These are phyloP conservation scores for Geosmithia morbida DNA, from an alignment of 2,329 filamentous ascomycete genomes.

Conservation along the genomic window DNA sequence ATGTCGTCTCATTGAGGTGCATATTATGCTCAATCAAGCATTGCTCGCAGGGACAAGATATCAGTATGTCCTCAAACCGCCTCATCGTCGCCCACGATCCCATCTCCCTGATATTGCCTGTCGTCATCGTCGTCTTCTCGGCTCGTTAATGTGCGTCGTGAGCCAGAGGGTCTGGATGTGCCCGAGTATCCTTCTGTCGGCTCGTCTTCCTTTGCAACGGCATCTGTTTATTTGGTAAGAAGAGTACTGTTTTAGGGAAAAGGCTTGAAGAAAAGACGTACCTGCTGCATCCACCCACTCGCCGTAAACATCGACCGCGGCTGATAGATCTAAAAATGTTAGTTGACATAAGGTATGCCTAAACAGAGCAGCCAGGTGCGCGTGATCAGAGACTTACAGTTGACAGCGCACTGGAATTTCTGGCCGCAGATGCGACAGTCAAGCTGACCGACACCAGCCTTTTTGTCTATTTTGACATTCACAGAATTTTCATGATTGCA, in stretches of 20 bases:
- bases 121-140: slow-evolving; percentile 33
- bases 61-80: slow-evolving; percentile 14
- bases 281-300: slow-evolving; percentile 90
- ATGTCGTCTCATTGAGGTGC: background rate
- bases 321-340: slow-evolving; percentile 56
- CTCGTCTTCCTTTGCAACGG: slow-evolving; percentile 33
- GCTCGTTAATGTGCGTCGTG: slow-evolving; percentile 1
- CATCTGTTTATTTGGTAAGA: slow-evolving; percentile 17
- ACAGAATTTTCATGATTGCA: slow-evolving; percentile 97
- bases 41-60: background rate
- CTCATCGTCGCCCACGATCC: slow-evolving; percentile 38
- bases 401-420: slow-evolving; percentile 82
- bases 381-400: slow-evolving; percentile 45
- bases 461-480: slow-evolving; percentile 85
- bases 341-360: background rate
- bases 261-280: slow-evolving; percentile 15
- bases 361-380: background rate
- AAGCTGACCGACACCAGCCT: slow-evolving; percentile 70
- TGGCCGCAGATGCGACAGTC: slow-evolving; percentile 90
- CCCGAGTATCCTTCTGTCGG: slow-evolving; percentile 13
- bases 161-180: slow-evolving; percentile 8
- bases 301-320: slow-evolving; percentile 87
- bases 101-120: slow-evolving; percentile 36
- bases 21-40: background rate
- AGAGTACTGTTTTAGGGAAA: background rate